phyloP scores from a whole-genome alignment of 495 filamentous ascomycete genomes.

The Penicillium cataractarum region DNA sequence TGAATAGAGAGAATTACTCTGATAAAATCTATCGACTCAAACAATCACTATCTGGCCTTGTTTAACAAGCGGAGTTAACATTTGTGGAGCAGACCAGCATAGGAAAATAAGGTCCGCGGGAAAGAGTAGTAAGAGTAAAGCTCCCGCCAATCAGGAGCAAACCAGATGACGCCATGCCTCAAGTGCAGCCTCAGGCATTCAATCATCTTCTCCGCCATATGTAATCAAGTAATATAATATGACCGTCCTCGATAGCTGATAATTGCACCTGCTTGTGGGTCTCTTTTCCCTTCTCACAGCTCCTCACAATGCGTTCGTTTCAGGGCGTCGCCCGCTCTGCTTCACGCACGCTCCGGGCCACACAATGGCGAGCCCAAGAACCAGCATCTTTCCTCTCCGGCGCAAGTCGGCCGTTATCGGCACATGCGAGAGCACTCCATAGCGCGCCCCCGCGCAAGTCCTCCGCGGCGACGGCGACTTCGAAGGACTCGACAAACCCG shows the following conservation, averaged over 20 bases:
- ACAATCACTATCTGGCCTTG: background rate
- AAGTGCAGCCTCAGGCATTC: constrained; percentile 22
- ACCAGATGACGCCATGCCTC: constrained; percentile 22
- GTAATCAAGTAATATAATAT: constrained; percentile 22
- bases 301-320: constrained; percentile 30
- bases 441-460: constrained; percentile 31
- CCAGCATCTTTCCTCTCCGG: constrained; percentile 15
- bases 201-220: constrained; percentile 21
- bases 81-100: background rate
- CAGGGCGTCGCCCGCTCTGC: constrained; percentile 29
- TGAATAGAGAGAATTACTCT: constrained; percentile 2
- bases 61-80: too few relatives aligned
- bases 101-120: constrained; percentile 7
- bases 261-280: constrained; percentile 7
- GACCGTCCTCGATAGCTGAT: constrained; percentile 5
- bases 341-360: constrained; percentile 24
- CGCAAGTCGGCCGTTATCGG: constrained; percentile 27
- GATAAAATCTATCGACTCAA: background rate
- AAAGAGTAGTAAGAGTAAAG: background rate
- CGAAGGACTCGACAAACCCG: constrained; percentile 71
- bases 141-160: constrained; percentile 16
- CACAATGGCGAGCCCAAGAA: constrained; percentile 25
- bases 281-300: background rate
- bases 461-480: constrained; percentile 29
- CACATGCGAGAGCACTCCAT: constrained; percentile 32